Conservation (phyloP, 192 early-diverging fungal species). For the Ramicandelaber brevisporus region DNA sequence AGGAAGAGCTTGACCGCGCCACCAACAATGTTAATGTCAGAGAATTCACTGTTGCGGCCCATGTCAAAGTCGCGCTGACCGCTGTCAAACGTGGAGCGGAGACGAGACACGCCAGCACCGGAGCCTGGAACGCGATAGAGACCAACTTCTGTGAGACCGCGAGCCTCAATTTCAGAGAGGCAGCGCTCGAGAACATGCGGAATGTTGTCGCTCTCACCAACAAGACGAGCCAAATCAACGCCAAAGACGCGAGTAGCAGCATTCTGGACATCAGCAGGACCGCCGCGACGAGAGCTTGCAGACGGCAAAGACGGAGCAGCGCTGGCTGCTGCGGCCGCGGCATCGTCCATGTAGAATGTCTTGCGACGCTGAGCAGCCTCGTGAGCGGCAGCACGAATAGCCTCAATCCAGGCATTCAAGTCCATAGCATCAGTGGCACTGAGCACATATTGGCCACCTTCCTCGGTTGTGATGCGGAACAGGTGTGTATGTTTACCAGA, state of each 20-base stretch:
- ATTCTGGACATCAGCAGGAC: neutral
- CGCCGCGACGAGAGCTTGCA: neutral
- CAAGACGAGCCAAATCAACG: conserved; percentile 24
- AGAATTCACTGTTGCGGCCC: conserved; percentile 23
- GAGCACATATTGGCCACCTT: conserved; percentile 50
- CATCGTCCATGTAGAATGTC: conserved; percentile 38
- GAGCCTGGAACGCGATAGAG: conserved; percentile 49
- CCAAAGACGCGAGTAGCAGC: conserved; percentile 31
- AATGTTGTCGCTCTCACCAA: conserved; percentile 23
- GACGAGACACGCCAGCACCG: conserved; percentile 26
- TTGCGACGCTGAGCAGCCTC: conserved; percentile 40
- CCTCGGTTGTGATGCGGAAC: conserved; percentile 55
- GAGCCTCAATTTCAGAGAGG: conserved; percentile 37
- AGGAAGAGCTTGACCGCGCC: conserved; percentile 85
- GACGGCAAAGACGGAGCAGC: conserved; percentile 1
- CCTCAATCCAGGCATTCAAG: conserved; percentile 45
- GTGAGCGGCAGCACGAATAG: conserved; percentile 36
- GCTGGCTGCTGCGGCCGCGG: conserved; percentile 11
- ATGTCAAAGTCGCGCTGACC: conserved; percentile 28
- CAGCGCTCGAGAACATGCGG: conserved; percentile 42
- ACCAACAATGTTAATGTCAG: conserved; percentile 61
- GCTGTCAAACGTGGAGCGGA: conserved; percentile 29
- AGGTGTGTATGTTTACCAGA: conserved; percentile 42
- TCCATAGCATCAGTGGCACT: conserved; percentile 35
- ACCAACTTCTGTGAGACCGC: conserved; percentile 46